Base-by-base conservation (phyloP, 1,139 yeast genomes). In the Groenewaldozyma auringiensis region DNA sequence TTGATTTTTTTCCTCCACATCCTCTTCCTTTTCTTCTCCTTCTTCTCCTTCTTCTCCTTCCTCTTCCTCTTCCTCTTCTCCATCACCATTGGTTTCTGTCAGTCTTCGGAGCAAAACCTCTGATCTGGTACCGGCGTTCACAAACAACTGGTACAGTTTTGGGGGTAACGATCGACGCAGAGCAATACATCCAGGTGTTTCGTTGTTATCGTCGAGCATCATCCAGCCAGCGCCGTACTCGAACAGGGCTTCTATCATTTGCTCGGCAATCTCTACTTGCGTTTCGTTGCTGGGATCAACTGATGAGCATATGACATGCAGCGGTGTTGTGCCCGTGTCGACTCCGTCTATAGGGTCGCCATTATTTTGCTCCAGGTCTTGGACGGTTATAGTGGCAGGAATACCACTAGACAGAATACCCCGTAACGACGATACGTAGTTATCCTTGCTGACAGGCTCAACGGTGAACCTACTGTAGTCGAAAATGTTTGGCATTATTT, bases 181-280 rank as follows among this genome's bases (percentile, higher is more conserved):
- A 21, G 74, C 59, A 46, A 42, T 71, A 63, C 92, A 86, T 2
- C 94, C 95, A 0, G 94, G 84, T 0, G 95, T 83, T 52, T 81
- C 79, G 53, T 76, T 71, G 51, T 81, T 76, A 47, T 69, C 72
- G 59, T 84, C 92, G 3, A 77, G 51, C 51, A 63, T 56, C 59
- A 64, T 81, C 96, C 96, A 89, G 6, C 94, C 95, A 0, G 95
- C 96, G 13, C 97, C 97, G 62, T 80, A 83, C 58, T 85, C 80
- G 56, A 89, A 80, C 47, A 89, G 65, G 13, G 69, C 71, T 33
- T 78, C 78, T 47, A 86, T 79, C 78, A 88, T 71, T 18, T 67
- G 62, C 32, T 64, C 53, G 0, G 83, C 76, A 1, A 77, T 70
- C 1, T 57, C 59, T 25, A 67, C 52, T 57, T 83, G 88, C 0